These are phyloP conservation scores for Leptographium lundbergii DNA, from an alignment of 2,329 filamentous ascomycete species.

Conservation along the genomic window DNA sequence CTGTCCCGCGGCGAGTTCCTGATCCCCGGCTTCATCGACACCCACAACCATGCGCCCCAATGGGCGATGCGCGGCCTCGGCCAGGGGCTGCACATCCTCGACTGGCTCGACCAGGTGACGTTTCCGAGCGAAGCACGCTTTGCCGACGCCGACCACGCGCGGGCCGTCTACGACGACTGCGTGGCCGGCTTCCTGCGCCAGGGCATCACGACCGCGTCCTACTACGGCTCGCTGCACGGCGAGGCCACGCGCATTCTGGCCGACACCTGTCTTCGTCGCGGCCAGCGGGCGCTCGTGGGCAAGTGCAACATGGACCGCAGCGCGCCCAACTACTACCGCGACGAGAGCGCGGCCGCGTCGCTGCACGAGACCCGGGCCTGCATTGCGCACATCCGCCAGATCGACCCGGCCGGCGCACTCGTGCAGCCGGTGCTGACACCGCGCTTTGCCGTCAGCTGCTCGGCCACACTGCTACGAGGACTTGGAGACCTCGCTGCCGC, in stretches of 20 bases:
- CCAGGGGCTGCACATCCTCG: constrained; percentile 39
- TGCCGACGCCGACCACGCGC: constrained; percentile 37
- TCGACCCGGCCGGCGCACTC: constrained; percentile 31
- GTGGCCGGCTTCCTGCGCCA: constrained; percentile 47
- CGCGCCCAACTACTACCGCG: constrained; percentile 33
- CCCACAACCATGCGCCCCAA: constrained; percentile 55
- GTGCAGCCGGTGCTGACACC: constrained; percentile 41
- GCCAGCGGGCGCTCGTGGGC: constrained; percentile 47
- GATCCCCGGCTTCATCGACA: constrained; percentile 51
- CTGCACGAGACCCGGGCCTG: constrained; percentile 35
- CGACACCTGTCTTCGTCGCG: constrained; percentile 35
- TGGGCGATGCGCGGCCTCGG: constrained; percentile 36
- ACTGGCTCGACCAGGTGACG: constrained; percentile 53
- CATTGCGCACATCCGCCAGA: constrained; percentile 30
- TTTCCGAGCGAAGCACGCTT: constrained; percentile 54
- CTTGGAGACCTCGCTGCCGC: constrained; percentile 39
- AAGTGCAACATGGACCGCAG: constrained; percentile 52
- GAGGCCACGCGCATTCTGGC: constrained; percentile 45
- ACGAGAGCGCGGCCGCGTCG: constrained; percentile 27
- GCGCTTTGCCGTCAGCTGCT: constrained; percentile 50
- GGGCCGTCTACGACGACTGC: constrained; percentile 34
- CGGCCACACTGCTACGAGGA: constrained; percentile 36
- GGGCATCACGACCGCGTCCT: constrained; percentile 48
- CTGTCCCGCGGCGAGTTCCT: constrained; percentile 35
- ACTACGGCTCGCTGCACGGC: constrained; percentile 44